Conservation (phyloP, 257 asterid genomes). For the Eucommia ulmoides region DNA sequence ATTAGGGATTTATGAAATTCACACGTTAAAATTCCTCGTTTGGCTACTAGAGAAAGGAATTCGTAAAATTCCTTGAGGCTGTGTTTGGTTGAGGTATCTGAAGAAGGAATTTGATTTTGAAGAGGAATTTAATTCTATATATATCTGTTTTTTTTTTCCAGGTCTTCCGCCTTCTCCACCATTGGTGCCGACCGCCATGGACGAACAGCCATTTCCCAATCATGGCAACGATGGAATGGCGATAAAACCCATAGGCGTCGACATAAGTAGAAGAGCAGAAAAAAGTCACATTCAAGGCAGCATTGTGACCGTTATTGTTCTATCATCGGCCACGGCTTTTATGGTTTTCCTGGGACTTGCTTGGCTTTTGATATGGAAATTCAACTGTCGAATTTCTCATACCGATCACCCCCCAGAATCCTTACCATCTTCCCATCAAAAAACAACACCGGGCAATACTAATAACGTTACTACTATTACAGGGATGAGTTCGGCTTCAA, state of each 20-base stretch:
- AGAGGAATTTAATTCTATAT: neutral
- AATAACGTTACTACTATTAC: neutral
- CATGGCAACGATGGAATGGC: conserved; percentile 26
- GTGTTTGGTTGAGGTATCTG: neutral
- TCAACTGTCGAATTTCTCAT: conserved; percentile 15
- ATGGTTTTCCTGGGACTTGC: conserved; percentile 47
- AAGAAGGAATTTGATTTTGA: too few relatives aligned
- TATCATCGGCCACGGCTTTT: conserved; percentile 57
- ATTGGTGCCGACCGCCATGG: conserved; percentile 36
- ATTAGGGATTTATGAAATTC: too few relatives aligned
- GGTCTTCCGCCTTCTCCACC: conserved; percentile 95
- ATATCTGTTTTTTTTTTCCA: conserved; percentile 15
- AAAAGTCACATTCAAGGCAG: conserved; percentile 29
- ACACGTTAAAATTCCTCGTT: too few relatives aligned
- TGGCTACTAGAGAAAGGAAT: too few relatives aligned
- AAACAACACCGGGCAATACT: conserved; percentile 45
- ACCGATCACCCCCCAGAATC: conserved; percentile 19
- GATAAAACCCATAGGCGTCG: conserved; percentile 76
- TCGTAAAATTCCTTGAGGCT: neutral
- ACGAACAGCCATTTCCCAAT: conserved; percentile 31
- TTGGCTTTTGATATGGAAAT: conserved; percentile 42
- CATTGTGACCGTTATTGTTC: conserved; percentile 36
- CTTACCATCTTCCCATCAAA: conserved; percentile 22
- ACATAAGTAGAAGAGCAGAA: conserved; percentile 39
- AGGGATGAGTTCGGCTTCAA: conserved; percentile 26